A percentile compares a stretch with the other conserved stretches of the same genome.
These are phyloP conservation scores for Phytophthora podocarpi DNA, from an alignment of 352 stramenopile genomes.

Conservation along the genomic window DNA sequence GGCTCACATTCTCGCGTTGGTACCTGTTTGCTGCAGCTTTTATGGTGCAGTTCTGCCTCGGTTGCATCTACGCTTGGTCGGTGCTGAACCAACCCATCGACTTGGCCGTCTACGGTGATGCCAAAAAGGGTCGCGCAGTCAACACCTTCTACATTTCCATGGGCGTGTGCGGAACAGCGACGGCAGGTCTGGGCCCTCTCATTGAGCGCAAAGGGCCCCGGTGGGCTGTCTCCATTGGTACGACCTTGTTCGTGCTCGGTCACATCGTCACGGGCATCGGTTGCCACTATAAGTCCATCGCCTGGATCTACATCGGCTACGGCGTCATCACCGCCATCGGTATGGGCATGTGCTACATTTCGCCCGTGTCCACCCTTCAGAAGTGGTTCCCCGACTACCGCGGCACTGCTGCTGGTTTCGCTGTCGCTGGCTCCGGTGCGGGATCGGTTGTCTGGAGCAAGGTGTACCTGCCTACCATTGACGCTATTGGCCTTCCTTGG, in stretches of 20 bases:
- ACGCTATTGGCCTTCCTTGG: constrained; percentile 49
- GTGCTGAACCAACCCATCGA: constrained; percentile 76
- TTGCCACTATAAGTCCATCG: constrained; percentile 58
- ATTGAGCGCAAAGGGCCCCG: constrained; percentile 65
- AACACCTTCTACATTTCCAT: constrained; percentile 77
- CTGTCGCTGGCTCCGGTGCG: constrained; percentile 64
- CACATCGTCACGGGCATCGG: constrained; percentile 62
- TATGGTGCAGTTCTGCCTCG: constrained; percentile 71
- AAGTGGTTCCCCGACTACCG: constrained; percentile 84
- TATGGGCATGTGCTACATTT: constrained; percentile 75
- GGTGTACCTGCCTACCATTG: constrained; percentile 61
- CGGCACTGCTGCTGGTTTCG: constrained; percentile 71
- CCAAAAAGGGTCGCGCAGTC: constrained; percentile 52
- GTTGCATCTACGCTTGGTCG: constrained; percentile 75
- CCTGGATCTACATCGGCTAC: constrained; percentile 68
- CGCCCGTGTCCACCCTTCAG: constrained; percentile 63
- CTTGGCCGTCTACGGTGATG: constrained; percentile 52
- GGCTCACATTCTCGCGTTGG: constrained; percentile 57
- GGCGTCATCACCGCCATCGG: constrained; percentile 66
- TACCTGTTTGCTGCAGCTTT: constrained; percentile 71
- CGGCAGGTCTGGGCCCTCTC: constrained; percentile 58
- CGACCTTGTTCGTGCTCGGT: constrained; percentile 50
- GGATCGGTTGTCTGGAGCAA: constrained; percentile 74
- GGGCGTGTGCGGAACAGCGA: constrained; percentile 57
- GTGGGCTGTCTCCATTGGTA: constrained; percentile 48